Evolutionary conservation across 257 asterid species (phyloP).

Genomic region (Gentiana dahurica): DNA sequence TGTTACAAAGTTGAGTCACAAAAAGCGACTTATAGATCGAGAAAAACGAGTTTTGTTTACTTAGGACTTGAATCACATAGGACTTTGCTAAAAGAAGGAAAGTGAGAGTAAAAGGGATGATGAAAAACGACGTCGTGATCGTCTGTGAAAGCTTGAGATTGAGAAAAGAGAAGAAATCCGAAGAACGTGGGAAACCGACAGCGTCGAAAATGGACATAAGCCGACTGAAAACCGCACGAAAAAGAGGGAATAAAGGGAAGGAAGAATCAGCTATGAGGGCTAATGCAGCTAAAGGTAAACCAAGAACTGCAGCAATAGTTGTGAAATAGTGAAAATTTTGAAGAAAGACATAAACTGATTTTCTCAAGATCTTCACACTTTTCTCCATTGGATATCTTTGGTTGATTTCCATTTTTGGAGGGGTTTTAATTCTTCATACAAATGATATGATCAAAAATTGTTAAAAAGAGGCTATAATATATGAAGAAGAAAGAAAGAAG

Average conservation of each 20-base stretch:
- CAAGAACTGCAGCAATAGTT: slow-evolving; percentile 43
- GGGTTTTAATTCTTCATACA: too few species aligned
- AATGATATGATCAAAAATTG: too few species aligned
- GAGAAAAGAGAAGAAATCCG: slow-evolving; percentile 45
- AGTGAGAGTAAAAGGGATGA: slow-evolving; percentile 54
- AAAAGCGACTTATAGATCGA: slow-evolving; percentile 35
- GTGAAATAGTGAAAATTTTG: slow-evolving; percentile 54
- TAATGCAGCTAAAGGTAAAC: slow-evolving; percentile 56
- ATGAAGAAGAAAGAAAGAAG: too few species aligned
- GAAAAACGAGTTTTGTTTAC: slow-evolving; percentile 16
- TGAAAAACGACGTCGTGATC: slow-evolving; percentile 31
- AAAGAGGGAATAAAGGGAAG: slow-evolving; percentile 30
- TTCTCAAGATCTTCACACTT: slow-evolving; percentile 41
- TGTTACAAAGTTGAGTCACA: slow-evolving; percentile 49
- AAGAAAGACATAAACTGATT: slow-evolving; percentile 57
- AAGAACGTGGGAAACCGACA: slow-evolving; percentile 59
- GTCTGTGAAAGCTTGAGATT: slow-evolving; percentile 67
- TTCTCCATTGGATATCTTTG: slow-evolving; percentile 27
- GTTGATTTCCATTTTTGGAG: slow-evolving; percentile 12
- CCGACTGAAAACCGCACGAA: slow-evolving; percentile 35
- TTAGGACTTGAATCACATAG: slow-evolving; percentile 23
- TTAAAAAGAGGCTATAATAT: too few species aligned
- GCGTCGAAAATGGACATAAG: slow-evolving; percentile 45
- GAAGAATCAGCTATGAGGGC: slow-evolving; percentile 45
- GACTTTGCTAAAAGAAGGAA: slow-evolving; percentile 61